phyloP scores from a whole-genome alignment of 192 early-diverging fungal genomes.

The Jimgerdemannia flammicorona region DNA sequence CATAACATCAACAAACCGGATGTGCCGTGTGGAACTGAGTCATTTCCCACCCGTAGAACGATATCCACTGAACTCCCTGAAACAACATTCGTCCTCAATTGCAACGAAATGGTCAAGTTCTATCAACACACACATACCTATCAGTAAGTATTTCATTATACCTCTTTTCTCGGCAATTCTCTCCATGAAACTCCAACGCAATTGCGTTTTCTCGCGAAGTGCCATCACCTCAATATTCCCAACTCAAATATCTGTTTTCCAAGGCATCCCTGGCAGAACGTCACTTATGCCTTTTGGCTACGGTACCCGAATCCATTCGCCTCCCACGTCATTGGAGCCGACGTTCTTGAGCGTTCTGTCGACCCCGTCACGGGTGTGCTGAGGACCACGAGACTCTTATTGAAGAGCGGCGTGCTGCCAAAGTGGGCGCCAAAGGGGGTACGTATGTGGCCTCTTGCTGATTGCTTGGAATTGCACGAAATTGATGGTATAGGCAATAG shows the following conservation, averaged over 20 bases:
- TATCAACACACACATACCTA: conserved; percentile 76
- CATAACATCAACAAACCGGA: too few species aligned
- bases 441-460: conserved; percentile 11
- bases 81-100: neutral
- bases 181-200: too few species aligned
- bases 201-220: neutral
- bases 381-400: conserved; percentile 82
- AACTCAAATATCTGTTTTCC: conserved; percentile 1
- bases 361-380: conserved; percentile 77
- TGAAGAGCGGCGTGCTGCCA: conserved; percentile 86
- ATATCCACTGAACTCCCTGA: too few species aligned
- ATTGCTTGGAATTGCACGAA: neutral
- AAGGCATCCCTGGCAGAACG: conserved; percentile 69
- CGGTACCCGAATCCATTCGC: conserved; percentile 99
- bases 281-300: conserved; percentile 87
- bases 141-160: conserved; percentile 45
- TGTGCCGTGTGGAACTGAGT: too few species aligned
- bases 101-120: conserved; percentile 72
- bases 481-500: too few species aligned
- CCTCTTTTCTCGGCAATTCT: neutral
- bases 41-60: too few species aligned
- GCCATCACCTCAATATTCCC: neutral
- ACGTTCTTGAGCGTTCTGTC: conserved; percentile 87
- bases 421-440: conserved; percentile 75
- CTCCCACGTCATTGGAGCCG: conserved; percentile 86